phyloP scores from a whole-genome alignment of 495 filamentous ascomycete genomes.

The Aspergillus steynii region DNA sequence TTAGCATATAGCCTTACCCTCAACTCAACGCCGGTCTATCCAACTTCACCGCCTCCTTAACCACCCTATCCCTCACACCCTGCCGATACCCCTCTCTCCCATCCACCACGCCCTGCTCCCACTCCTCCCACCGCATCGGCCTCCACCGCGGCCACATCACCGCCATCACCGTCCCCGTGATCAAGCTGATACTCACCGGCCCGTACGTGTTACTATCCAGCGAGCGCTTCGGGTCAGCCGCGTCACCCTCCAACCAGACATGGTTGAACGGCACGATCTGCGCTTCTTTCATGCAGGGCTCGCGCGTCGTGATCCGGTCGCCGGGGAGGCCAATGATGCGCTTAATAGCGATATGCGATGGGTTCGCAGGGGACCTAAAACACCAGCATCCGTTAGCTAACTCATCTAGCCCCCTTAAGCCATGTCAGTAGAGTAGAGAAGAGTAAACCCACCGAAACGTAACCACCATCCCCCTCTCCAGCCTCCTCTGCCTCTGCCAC shows the following conservation, averaged over 20 bases:
- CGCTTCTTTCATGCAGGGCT: constrained; percentile 56
- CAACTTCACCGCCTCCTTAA: constrained; percentile 41
- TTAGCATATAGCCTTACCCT: neutral
- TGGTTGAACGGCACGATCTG: constrained; percentile 68
- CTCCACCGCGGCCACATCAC: constrained; percentile 62
- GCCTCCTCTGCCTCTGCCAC: constrained; percentile 41
- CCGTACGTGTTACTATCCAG: constrained; percentile 78
- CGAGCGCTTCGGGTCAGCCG: constrained; percentile 51
- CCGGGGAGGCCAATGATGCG: constrained; percentile 69
- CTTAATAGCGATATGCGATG: constrained; percentile 63
- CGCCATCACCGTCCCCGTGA: constrained; percentile 63
- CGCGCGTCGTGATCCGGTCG: constrained; percentile 62
- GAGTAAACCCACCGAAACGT: constrained; percentile 46
- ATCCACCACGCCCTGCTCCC: constrained; percentile 35
- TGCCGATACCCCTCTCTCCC: constrained; percentile 41
- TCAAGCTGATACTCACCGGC: constrained; percentile 59
- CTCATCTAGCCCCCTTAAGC: no score
- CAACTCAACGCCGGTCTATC: constrained; percentile 33
- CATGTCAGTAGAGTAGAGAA: neutral
- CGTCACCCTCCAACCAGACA: constrained; percentile 80
- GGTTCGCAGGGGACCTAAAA: constrained; percentile 62
- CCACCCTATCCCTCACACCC: constrained; percentile 39
- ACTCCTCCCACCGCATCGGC: constrained; percentile 42
- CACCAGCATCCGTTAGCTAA: no score
- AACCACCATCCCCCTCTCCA: constrained; percentile 57